These are phyloP conservation scores for Chlamydomonas eustigma DNA, from an alignment of 139 green algal genomes.

Conservation along the genomic window DNA sequence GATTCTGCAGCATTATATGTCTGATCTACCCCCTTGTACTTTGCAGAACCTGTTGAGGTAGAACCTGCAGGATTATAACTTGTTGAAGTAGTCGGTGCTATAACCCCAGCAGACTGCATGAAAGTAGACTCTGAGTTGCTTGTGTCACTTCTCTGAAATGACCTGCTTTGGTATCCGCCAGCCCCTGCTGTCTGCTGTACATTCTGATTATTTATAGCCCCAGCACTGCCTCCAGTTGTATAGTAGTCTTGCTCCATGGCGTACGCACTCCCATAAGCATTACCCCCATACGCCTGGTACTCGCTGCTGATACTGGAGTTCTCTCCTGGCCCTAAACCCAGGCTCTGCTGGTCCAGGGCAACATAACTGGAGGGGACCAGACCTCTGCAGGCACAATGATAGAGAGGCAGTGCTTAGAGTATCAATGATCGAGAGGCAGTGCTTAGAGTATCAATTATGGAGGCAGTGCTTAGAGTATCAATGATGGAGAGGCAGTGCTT, in stretches of 20 bases:
- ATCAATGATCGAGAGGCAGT: no score
- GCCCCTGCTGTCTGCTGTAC: no score
- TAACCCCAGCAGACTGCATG: not conserved
- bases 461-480: not conserved
- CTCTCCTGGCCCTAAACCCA: not conserved
- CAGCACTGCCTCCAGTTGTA: not conserved
- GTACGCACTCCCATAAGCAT: not conserved
- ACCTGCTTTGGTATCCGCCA: no score
- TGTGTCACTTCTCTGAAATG: no score
- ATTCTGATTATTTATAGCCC: not conserved
- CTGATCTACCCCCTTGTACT: no score
- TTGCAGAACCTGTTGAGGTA: no score
- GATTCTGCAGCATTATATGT: not conserved
- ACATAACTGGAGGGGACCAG: constrained; percentile 36
- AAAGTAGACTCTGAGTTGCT: not conserved
- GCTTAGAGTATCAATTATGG: no score
- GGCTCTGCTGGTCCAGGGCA: not conserved
- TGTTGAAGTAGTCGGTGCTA: not conserved
- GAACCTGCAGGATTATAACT: not conserved
- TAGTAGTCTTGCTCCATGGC: not conserved
- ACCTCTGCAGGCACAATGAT: not conserved
- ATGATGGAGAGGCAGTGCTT: not conserved
- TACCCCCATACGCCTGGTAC: not conserved
- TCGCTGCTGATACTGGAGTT: not conserved
- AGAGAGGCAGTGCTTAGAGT: not conserved